Conservation (phyloP, 2,329 filamentous ascomycete genomes). For the Emergomyces orientalis region DNA sequence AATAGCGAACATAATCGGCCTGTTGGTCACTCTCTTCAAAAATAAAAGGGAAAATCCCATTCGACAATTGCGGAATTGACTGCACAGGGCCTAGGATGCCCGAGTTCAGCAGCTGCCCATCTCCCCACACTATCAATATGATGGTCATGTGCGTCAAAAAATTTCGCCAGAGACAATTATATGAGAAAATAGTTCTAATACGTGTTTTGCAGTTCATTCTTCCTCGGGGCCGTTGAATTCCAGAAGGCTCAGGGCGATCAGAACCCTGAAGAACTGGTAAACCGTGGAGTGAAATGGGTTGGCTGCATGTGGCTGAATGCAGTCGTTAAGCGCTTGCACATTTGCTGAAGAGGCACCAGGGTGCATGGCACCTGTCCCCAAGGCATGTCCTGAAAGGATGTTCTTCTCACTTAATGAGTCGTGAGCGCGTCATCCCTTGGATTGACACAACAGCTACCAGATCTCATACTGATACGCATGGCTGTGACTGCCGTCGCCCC, state of each 20-base stretch:
- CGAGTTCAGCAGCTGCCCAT: background rate
- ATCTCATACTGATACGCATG: background rate
- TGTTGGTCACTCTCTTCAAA: background rate
- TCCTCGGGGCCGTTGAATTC: background rate
- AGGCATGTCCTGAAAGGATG: background rate
- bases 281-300: background rate
- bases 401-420: background rate
- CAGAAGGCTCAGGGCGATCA: background rate
- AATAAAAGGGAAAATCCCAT: background rate
- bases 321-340: background rate
- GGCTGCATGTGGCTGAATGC: background rate
- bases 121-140: background rate
- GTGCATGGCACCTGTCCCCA: background rate
- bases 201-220: background rate
- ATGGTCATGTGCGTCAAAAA: conserved; percentile 1
- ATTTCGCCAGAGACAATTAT: background rate
- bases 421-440: background rate
- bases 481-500: background rate
- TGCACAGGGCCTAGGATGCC: background rate
- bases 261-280: background rate
- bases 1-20: background rate
- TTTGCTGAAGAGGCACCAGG: background rate
- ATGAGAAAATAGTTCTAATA: background rate
- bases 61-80: background rate
- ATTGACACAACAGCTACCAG: background rate